Evolutionary conservation across 495 filamentous ascomycete genomes (phyloP), one percentile per base, ranked within the genome.

Genomic region (Neurospora africana): DNA sequence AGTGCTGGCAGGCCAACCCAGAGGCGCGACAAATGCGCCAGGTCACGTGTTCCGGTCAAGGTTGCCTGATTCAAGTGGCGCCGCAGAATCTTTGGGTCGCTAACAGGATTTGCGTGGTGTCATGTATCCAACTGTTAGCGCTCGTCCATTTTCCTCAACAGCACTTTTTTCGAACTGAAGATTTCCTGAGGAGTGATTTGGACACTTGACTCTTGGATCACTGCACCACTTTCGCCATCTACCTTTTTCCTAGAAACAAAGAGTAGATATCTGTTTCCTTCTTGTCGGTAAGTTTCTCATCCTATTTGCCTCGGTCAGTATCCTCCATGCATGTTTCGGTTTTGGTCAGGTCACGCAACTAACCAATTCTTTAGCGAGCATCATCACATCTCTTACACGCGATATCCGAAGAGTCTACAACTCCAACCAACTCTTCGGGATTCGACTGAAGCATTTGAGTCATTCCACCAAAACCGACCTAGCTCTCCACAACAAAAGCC

Each of bases 1-100:
- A 37, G 61, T 65, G 78, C 76, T 80, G 77, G 74, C 77, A 72
- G 77, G 77, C 77, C 78, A 80, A 80, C 78, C 65, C 27, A 19
- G 2, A 70, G 61, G 67, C 76, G 71, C 78, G 77, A 76, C 36
- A 23, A 33, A 67, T 53, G 74, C 76, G 75, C 78, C 75, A 74
- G 70, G 41, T 76, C 77, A 80, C 67, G 77, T 80, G 78, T 71
- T 68, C 8, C 1, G 1, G 37, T 23, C 13, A 13, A 23, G 39
- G 27, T 58, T 27, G 21, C 44, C n/a, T 36, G 41, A 33, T 23
- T n/a, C 44, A 35, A 43, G 33, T 71, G 33, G 33, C 68, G 35
- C 19, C 2, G n/a, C 68, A 69, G 19, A 38, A 4, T 11, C 69
- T 70, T 70, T 30, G 27, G 23, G 69, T 36, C 44, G 6, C 13